phyloP scores from a whole-genome alignment of 345 rosid species.

The Zanthoxylum bungeanum region DNA sequence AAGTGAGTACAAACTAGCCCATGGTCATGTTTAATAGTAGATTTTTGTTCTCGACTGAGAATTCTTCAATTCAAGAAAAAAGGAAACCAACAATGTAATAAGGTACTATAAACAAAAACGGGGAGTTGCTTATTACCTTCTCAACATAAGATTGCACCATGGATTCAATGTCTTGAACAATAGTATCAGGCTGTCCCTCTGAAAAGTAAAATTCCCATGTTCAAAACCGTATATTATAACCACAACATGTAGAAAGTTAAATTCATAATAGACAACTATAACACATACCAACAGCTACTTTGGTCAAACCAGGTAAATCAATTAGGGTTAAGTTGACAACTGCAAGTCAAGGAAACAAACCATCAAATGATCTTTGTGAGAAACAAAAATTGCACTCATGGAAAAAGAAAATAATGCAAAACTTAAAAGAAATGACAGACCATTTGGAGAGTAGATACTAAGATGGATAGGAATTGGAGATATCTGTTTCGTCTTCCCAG shows the following conservation, averaged over 20 bases:
- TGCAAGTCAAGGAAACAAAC: slow-evolving; percentile 30
- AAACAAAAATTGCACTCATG: not conserved
- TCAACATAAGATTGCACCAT: slow-evolving; percentile 94
- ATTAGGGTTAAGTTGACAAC: slow-evolving; percentile 94
- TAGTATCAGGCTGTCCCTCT: slow-evolving; percentile 96
- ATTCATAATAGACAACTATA: not conserved
- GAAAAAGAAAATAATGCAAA: not conserved
- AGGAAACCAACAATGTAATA: not conserved
- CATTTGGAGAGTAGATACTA: slow-evolving; percentile 86
- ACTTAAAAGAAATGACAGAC: slow-evolving; percentile 23
- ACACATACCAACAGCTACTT: slow-evolving; percentile 84
- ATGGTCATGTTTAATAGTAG: not conserved
- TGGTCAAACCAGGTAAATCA: slow-evolving; percentile 94
- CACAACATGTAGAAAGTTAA: slow-evolving; percentile 3
- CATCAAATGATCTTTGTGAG: not conserved
- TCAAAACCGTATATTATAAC: not conserved
- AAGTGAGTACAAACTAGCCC: not conserved
- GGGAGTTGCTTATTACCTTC: slow-evolving; percentile 48
- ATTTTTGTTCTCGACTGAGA: not conserved
- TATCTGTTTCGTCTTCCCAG: slow-evolving; percentile 84
- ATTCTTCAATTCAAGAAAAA: not conserved
- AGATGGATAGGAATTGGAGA: slow-evolving; percentile 95
- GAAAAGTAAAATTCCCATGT: slow-evolving; percentile 21
- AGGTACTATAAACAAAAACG: not conserved
- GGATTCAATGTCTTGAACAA: slow-evolving; percentile 77